Base-by-base conservation (phyloP, 1,139 yeast genomes). In the Eremothecium coryli region DNA sequence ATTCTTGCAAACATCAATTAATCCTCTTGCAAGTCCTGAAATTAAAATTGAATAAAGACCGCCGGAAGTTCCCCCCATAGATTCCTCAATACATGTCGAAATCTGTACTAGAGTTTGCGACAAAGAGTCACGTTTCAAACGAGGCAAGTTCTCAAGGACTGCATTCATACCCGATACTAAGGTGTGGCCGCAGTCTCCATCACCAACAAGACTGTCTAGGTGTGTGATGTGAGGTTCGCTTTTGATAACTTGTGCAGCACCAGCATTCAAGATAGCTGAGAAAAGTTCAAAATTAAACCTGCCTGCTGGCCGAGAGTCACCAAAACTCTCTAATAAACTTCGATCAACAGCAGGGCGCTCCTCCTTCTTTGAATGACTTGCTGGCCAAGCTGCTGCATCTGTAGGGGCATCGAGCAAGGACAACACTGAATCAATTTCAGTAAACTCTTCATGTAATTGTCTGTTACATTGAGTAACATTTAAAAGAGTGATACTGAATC, bases 61-160 rank as follows among this genome's bases (percentile, higher is more conserved):
- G 36, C 97, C 97, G 2, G 94, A 82, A 0, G 97, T 88, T 32
- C 97, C 97, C 35, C 96, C 97, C 97, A 88, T 88, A 22, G 76
- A 77, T 37, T 77, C 79, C 53, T 88, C 96, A 14, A 86, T 85
- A 18, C 81, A 59, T 38, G 80, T 86, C 4, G 95, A 84, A 36
- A 77, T 61, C 47, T 71, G 70, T 11, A 68, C 60, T 32, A 84
- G 57, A 1, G 82, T 70, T 43, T 71, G 71, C 13, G 71, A 70
- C 33, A 78, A 66, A 26, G 71, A 70, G 23, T 65, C 61, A 6
- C 64, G 54, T 22, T 74, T 64, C 27, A 75, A 57, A 9, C 58
- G 48, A 17, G 67, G 62, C 34, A 81, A 57, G 13, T 75, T 74
- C 9, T 68, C 61, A 29, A 73, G 61, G 28, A 88, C 71, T 1